A percentile compares a stretch with the other conserved stretches of the same genome.
Evolutionary conservation across 78 protist species (phyloP).

Genomic region (Creolimax fragrantissima): DNA sequence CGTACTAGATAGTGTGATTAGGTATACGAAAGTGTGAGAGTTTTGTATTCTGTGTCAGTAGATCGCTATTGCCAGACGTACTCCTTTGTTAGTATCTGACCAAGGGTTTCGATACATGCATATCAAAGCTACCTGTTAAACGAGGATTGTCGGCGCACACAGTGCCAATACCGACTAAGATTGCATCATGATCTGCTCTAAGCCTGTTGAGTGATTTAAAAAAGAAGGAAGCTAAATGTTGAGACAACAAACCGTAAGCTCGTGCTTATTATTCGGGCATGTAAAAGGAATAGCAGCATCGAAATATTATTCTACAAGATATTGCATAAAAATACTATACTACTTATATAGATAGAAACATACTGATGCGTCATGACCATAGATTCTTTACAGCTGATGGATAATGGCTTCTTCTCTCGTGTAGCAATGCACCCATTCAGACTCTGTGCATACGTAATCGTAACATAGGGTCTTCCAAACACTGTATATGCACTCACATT

Average conservation of each 20-base stretch:
- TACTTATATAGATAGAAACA: no score
- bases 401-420: background rate
- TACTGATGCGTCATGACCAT: constrained; percentile 27
- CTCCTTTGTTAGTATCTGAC: no score
- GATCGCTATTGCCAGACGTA: no score
- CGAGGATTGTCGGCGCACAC: constrained; percentile 28
- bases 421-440: constrained; percentile 31
- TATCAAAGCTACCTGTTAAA: constrained; percentile 25
- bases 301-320: background rate
- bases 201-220: background rate
- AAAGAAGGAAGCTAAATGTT: no score
- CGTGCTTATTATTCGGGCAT: background rate
- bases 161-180: constrained; percentile 33
- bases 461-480: constrained; percentile 19
- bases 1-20: no score
- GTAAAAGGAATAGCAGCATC: background rate
- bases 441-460: constrained; percentile 33
- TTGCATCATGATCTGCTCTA: constrained; percentile 18
- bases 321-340: background rate
- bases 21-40: no score
- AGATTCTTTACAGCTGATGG: constrained; percentile 14
- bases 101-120: no score
- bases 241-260: no score
- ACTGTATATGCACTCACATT: background rate
- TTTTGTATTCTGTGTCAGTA: no score